These are phyloP conservation scores for Penicillium goetzii DNA, from an alignment of 495 filamentous ascomycete genomes.

Conservation along the genomic window DNA sequence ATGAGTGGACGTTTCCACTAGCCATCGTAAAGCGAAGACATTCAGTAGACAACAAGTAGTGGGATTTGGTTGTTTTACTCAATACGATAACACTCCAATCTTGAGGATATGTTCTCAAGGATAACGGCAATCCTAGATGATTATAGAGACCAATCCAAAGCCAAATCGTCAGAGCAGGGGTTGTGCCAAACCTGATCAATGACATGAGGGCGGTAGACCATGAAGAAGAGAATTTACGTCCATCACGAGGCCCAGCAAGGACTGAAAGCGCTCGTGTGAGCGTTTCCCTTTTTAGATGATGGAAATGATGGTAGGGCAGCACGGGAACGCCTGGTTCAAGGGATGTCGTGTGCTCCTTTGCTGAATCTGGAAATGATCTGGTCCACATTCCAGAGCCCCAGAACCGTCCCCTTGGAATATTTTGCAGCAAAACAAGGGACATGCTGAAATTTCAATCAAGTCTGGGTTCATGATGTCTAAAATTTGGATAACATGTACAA, in stretches of 20 bases:
- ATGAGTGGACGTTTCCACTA: neutral
- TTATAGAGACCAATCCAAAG: neutral
- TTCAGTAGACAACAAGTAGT: neutral
- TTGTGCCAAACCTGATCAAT: neutral
- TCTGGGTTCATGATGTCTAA: neutral
- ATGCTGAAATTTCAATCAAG: neutral
- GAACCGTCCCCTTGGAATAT: neutral
- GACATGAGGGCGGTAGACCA: neutral
- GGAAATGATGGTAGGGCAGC: neutral
- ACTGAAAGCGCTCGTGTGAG: neutral
- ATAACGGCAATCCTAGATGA: no score
- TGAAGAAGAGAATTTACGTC: neutral
- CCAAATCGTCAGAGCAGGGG: neutral
- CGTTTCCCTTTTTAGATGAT: neutral
- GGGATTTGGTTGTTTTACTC: neutral
- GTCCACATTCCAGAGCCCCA: neutral
- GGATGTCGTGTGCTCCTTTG: conserved; percentile 14
- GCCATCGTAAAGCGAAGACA: neutral
- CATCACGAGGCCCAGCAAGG: neutral
- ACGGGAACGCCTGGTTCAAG: conserved; percentile 7
- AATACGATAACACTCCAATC: no score
- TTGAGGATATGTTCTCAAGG: no score
- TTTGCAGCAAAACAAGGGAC: neutral
- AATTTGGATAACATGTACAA: neutral
- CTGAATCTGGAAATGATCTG: neutral